Conservation (phyloP, 495 filamentous ascomycete genomes). For the Trichoderma gamsii region DNA sequence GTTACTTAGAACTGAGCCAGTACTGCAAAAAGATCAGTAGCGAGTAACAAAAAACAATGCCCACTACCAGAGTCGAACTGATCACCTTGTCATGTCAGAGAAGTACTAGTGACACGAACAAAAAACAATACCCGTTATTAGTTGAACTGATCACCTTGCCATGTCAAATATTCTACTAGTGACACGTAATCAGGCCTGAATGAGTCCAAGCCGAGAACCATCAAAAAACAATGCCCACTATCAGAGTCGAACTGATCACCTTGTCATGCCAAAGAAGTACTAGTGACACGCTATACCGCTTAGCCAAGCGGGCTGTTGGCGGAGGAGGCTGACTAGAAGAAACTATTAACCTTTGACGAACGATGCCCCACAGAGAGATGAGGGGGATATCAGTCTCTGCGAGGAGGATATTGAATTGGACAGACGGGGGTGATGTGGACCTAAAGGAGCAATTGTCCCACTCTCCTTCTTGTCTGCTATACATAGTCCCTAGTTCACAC, state of each 20-base stretch:
- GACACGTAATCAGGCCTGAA: too few relatives aligned
- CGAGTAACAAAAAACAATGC: not conserved
- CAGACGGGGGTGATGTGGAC: too few relatives aligned
- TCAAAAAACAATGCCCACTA: conserved; percentile 7
- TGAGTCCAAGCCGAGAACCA: too few relatives aligned
- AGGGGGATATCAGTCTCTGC: too few relatives aligned
- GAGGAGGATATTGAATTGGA: too few relatives aligned
- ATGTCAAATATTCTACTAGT: too few relatives aligned
- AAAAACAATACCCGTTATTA: conserved; percentile 1
- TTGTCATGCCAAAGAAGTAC: conserved; percentile 7
- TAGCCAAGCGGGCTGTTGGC: conserved; percentile 8
- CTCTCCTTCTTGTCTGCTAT: too few relatives aligned
- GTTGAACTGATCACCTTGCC: conserved; percentile 13
- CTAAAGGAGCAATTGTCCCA: too few relatives aligned
- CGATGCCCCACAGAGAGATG: too few relatives aligned
- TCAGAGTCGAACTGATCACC: conserved; percentile 14
- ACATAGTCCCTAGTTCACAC: too few relatives aligned
- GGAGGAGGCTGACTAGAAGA: too few relatives aligned
- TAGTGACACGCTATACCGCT: conserved; percentile 14
- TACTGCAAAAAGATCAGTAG: not conserved
- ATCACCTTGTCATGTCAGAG: conserved; percentile 13
- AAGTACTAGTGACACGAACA: conserved; percentile 5
- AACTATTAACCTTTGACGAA: too few relatives aligned
- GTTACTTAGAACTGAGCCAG: not conserved
- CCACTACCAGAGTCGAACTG: conserved; percentile 14